These are phyloP conservation scores for Amaranthus hypochondriacus DNA, from an alignment of 148 eudicot species.

Conservation along the genomic window DNA sequence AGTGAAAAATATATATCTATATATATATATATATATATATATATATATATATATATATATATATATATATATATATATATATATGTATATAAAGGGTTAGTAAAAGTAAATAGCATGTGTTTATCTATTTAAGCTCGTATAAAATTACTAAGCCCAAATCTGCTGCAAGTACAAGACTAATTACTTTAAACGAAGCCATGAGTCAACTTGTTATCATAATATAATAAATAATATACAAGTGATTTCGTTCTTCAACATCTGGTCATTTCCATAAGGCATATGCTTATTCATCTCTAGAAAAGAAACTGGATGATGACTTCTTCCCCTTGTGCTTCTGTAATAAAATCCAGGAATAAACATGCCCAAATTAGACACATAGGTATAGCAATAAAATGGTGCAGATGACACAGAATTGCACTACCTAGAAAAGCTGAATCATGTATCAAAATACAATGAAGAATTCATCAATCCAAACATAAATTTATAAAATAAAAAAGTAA, in stretches of 20 bases:
- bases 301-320: conserved; percentile 11
- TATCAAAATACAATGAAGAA: background rate
- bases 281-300: conserved; percentile 12
- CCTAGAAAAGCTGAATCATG: conserved; percentile 1
- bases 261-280: background rate
- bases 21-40: too few relatives aligned
- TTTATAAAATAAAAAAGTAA: background rate
- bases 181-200: background rate
- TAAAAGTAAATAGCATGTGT: background rate
- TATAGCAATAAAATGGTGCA: background rate
- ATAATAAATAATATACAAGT: background rate
- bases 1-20: background rate
- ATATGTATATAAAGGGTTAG: background rate
- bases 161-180: conserved; percentile 4
- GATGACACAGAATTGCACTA: background rate
- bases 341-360: background rate
- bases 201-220: background rate
- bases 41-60: too few relatives aligned
- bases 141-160: conserved; percentile 10
- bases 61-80: background rate
- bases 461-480: background rate
- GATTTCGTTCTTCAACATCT: conserved; percentile 12
- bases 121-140: conserved; percentile 10
- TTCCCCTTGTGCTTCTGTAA: conserved; percentile 16
- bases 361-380: background rate